Percentiles rank a stretch among this genome's conserved stretches.
Conservation (phyloP, 208 protist species). For the Trypanosoma rangeli region DNA sequence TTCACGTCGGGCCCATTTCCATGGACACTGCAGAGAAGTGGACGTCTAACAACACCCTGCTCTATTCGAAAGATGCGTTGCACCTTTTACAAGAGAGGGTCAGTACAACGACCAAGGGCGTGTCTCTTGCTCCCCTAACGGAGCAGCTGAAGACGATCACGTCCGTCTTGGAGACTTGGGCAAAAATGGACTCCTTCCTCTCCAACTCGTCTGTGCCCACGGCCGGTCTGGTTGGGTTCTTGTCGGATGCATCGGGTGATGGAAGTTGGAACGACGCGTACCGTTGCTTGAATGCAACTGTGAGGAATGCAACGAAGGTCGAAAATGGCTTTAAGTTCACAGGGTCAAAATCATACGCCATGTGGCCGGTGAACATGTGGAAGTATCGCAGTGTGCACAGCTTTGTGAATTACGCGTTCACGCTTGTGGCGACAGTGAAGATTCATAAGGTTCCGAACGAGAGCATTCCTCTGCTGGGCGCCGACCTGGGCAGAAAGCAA, state of each 20-base stretch:
- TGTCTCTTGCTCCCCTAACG: background rate
- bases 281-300: slow-evolving; percentile 6
- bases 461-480: slow-evolving; percentile 8
- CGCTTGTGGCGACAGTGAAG: slow-evolving; percentile 19
- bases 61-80: background rate
- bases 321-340: background rate
- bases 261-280: slow-evolving; percentile 6
- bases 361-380: background rate
- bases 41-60: background rate
- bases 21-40: background rate
- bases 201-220: background rate
- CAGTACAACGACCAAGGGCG: background rate
- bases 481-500: background rate
- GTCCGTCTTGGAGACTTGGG: background rate
- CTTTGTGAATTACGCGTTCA: slow-evolving; percentile 23
- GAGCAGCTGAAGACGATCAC: background rate
- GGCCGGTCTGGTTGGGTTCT: slow-evolving; percentile 10
- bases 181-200: background rate
- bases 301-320: background rate
- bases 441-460: background rate
- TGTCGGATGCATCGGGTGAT: background rate
- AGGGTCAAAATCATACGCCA: background rate
- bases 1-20: background rate
- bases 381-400: no score
- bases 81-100: slow-evolving; percentile 4